Percentiles rank a stretch among this genome's conserved stretches.
phyloP scores from a whole-genome alignment of 257 asterid species.

The Gentiana dahurica region DNA sequence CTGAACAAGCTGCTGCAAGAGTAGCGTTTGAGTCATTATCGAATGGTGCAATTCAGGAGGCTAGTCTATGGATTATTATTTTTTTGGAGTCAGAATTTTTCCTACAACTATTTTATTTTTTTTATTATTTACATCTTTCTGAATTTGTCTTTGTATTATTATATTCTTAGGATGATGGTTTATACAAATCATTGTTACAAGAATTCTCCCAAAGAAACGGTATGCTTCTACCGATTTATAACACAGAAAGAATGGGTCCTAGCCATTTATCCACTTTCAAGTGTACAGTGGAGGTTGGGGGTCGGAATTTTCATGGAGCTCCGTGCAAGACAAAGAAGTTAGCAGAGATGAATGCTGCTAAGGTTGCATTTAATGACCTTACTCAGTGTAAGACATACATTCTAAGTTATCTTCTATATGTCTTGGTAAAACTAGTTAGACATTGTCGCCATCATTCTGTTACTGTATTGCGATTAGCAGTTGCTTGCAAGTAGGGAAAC shows the following conservation, averaged over 20 bases:
- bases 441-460: no score
- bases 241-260: conserved; percentile 32
- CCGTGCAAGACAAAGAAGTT: conserved; percentile 65
- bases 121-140: background rate
- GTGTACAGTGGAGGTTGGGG: conserved; percentile 49
- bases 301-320: conserved; percentile 31
- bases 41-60: conserved; percentile 46
- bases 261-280: conserved; percentile 40
- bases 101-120: background rate
- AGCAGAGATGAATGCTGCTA: conserved; percentile 82
- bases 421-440: no score
- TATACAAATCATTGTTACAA: conserved; percentile 63
- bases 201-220: conserved; percentile 51
- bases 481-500: no score
- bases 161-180: conserved; percentile 44
- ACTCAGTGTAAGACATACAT: background rate
- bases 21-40: conserved; percentile 55
- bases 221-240: conserved; percentile 39
- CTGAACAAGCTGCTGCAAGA: conserved; percentile 86
- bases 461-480: no score
- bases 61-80: conserved; percentile 15
- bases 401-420: no score
- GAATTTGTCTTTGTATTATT: background rate
- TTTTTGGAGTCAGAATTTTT: conserved; percentile 1
- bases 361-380: conserved; percentile 48